These are phyloP conservation scores for Diophrys appendiculata DNA, from an alignment of 73 alveolate species.

Conservation along the genomic window DNA sequence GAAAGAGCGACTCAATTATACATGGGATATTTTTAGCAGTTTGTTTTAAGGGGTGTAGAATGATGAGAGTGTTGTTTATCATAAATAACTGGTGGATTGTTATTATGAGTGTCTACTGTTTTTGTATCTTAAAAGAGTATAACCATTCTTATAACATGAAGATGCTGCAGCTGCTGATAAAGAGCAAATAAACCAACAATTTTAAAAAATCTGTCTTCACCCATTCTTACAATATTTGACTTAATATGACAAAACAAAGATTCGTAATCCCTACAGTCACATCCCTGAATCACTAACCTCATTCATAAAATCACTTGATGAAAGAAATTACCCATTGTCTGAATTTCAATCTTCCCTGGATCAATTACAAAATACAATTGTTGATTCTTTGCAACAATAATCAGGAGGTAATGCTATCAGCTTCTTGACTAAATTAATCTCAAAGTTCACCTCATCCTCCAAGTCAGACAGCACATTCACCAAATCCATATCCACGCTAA, in stretches of 20 bases:
- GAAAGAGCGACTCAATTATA: conserved; percentile 34
- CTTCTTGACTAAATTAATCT: not conserved
- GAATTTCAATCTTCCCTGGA: not conserved
- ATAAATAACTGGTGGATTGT: conserved; percentile 10
- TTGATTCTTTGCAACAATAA: not conserved
- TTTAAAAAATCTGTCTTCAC: not conserved
- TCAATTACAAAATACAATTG: not conserved
- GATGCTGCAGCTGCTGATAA: conserved; percentile 21
- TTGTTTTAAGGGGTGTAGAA: conserved; percentile 24
- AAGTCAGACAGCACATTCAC: not conserved
- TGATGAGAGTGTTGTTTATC: conserved; percentile 53
- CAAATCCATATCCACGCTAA: not conserved
- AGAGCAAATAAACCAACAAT: conserved; percentile 12
- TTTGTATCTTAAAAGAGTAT: conserved; percentile 28
- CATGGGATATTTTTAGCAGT: conserved; percentile 28
- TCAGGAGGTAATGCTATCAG: not conserved
- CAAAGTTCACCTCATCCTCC: not conserved
- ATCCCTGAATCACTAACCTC: not conserved
- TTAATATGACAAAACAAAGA: not conserved
- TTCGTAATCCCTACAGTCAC: not conserved
- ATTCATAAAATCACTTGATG: not conserved
- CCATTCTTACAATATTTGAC: not conserved
- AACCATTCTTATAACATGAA: conserved; percentile 27
- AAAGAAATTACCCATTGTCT: not conserved
- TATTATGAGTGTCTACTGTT: conserved; percentile 33